Evolutionary conservation across 495 filamentous ascomycete genomes (phyloP).

Genomic region (Viridothelium virens): DNA sequence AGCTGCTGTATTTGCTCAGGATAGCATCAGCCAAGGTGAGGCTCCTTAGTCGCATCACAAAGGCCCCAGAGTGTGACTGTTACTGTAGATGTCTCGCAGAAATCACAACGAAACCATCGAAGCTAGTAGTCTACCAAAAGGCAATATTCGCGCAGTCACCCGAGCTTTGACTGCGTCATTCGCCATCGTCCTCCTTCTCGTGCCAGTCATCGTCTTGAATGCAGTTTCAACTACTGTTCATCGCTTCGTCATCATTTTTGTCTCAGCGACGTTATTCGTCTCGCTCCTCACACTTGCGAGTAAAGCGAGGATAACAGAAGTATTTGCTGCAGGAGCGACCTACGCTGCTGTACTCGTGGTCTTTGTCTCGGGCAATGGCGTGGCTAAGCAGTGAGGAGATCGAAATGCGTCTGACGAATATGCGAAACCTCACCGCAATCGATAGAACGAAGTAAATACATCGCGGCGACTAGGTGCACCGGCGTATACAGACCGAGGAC

Average conservation of each 20-base stretch:
- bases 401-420: background rate
- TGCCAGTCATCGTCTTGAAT: background rate
- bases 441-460: too few species aligned
- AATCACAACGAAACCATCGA: background rate
- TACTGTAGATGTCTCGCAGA: background rate
- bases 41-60: background rate
- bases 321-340: constrained; percentile 23
- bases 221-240: background rate
- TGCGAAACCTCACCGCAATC: too few species aligned
- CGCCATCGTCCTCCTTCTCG: background rate
- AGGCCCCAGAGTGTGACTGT: background rate
- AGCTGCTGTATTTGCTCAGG: background rate
- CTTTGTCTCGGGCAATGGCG: background rate
- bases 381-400: background rate
- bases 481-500: too few species aligned
- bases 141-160: background rate
- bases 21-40: background rate
- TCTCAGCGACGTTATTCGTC: constrained; percentile 12
- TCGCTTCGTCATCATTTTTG: background rate
- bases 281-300: constrained; percentile 17
- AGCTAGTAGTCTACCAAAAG: background rate
- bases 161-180: background rate
- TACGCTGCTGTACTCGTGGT: constrained; percentile 13
- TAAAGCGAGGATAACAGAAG: constrained; percentile 20
- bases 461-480: too few species aligned